Percentiles rank a stretch among this genome's conserved stretches.
Evolutionary conservation across 2,329 filamentous ascomycete species (phyloP).

Genomic region (Aspergillus ochraceus): DNA sequence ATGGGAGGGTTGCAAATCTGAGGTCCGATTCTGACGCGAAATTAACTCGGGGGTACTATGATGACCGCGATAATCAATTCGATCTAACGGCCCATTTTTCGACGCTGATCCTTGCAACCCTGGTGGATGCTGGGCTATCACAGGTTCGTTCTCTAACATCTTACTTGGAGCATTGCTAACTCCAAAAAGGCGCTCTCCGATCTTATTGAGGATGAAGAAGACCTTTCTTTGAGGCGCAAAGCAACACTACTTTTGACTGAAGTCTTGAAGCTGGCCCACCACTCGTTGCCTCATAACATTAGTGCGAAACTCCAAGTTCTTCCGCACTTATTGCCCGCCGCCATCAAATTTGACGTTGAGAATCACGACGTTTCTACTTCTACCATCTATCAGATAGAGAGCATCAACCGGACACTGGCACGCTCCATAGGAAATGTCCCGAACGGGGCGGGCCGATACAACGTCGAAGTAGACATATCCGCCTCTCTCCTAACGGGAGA

Average conservation of each 20-base stretch:
- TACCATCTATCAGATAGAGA: slow-evolving; percentile 97
- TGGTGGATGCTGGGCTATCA: slow-evolving; percentile 78
- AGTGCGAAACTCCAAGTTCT: slow-evolving; percentile 84
- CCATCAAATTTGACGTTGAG: slow-evolving; percentile 69
- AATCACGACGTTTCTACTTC: slow-evolving; percentile 78
- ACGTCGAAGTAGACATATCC: slow-evolving; percentile 47
- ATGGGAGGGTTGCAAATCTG: slow-evolving; percentile 87
- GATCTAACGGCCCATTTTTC: slow-evolving; percentile 95
- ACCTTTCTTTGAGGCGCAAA: slow-evolving; percentile 71
- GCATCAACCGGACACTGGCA: slow-evolving; percentile 89
- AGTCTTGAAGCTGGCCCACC: slow-evolving; percentile 83
- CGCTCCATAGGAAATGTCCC: slow-evolving; percentile 61
- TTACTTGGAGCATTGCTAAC: slow-evolving; percentile 17
- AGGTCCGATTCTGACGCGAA: slow-evolving; percentile 61
- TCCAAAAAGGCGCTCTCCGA: slow-evolving; percentile 45
- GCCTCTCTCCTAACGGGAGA: slow-evolving; percentile 40
- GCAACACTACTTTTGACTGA: slow-evolving; percentile 89
- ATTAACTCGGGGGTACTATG: slow-evolving; percentile 57
- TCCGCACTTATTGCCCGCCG: slow-evolving; percentile 78
- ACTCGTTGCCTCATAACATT: slow-evolving; percentile 77
- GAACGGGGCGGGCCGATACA: slow-evolving; percentile 41
- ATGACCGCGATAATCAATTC: slow-evolving; percentile 62
- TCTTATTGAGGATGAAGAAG: slow-evolving; percentile 51
- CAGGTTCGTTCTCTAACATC: slow-evolving; percentile 31
- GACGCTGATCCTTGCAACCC: slow-evolving; percentile 78